These are phyloP conservation scores for Hanseniaspora guilliermondii DNA, from an alignment of 805 yeast species.

Conservation along the genomic window DNA sequence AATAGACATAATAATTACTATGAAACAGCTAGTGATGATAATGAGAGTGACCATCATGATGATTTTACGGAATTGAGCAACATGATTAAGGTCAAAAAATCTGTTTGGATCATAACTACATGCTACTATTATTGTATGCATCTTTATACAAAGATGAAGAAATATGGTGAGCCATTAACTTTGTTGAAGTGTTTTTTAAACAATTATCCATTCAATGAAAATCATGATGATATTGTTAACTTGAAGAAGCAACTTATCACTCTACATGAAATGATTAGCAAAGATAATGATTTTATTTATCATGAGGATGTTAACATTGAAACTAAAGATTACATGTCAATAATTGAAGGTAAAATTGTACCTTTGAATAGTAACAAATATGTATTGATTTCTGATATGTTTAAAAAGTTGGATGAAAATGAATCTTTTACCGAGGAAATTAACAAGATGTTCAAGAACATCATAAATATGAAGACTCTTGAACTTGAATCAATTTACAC, in stretches of 20 bases:
- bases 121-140: slow-evolving; percentile 43
- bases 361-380: slow-evolving; percentile 21
- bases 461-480: slow-evolving; percentile 76
- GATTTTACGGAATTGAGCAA: not conserved
- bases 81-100: not conserved
- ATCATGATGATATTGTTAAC: slow-evolving; percentile 27
- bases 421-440: slow-evolving; percentile 27
- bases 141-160: slow-evolving; percentile 47
- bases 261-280: slow-evolving; percentile 36
- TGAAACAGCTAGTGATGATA: not conserved
- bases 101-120: slow-evolving; percentile 3
- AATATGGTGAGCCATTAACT: slow-evolving; percentile 70
- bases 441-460: slow-evolving; percentile 55
- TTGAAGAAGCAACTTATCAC: slow-evolving; percentile 28
- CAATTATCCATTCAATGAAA: slow-evolving; percentile 17
- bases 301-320: slow-evolving; percentile 64
- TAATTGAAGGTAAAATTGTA: slow-evolving; percentile 26
- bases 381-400: not conserved
- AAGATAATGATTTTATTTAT: slow-evolving; percentile 82
- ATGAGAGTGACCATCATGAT: not conserved
- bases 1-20: slow-evolving; percentile 6
- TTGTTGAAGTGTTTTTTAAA: slow-evolving; percentile 41
- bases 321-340: slow-evolving; percentile 51
- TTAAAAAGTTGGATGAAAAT: slow-evolving; percentile 23
- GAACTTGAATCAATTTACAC: slow-evolving; percentile 79